A percentile compares a stretch with the other conserved stretches of the same genome.
phyloP scores from a whole-genome alignment of 2,329 filamentous ascomycete genomes.

The Aspergillus novofumigatus region DNA sequence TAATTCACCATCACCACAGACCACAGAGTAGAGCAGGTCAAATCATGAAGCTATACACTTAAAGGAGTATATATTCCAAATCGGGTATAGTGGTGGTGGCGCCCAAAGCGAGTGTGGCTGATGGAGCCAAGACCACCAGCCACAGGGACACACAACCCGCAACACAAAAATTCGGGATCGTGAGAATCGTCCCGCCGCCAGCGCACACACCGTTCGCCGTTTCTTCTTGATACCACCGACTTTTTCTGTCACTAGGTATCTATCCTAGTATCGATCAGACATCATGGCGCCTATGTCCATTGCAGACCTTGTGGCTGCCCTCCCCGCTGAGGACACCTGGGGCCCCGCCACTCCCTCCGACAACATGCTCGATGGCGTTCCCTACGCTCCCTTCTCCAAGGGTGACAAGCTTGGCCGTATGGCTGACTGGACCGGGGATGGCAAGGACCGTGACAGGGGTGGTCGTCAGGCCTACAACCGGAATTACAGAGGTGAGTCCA shows the following conservation, averaged over 20 bases:
- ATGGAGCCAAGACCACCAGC: slow-evolving; percentile 11
- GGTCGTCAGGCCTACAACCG: slow-evolving; percentile 86
- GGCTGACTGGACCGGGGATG: slow-evolving; percentile 94
- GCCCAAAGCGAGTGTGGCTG: background rate
- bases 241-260: slow-evolving; percentile 1
- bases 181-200: slow-evolving; percentile 11
- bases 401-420: slow-evolving; percentile 98
- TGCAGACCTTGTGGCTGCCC: slow-evolving; percentile 64
- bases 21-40: too few species aligned
- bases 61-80: background rate
- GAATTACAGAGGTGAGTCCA: slow-evolving; percentile 74
- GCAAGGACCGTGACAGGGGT: slow-evolving; percentile 69
- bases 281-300: slow-evolving; percentile 54
- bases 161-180: slow-evolving; percentile 19
- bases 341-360: slow-evolving; percentile 77
- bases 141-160: slow-evolving; percentile 13
- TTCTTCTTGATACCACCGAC: background rate
- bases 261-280: slow-evolving; percentile 8
- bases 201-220: slow-evolving; percentile 1
- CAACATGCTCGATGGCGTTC: slow-evolving; percentile 88
- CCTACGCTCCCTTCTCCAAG: slow-evolving; percentile 97
- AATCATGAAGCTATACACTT: too few species aligned
- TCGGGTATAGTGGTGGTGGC: background rate
- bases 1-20: too few species aligned
- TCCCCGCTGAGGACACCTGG: slow-evolving; percentile 78